phyloP scores from a whole-genome alignment of 225 moss, liverwort and hornwort genomes.

The Marchantia paleacea region DNA sequence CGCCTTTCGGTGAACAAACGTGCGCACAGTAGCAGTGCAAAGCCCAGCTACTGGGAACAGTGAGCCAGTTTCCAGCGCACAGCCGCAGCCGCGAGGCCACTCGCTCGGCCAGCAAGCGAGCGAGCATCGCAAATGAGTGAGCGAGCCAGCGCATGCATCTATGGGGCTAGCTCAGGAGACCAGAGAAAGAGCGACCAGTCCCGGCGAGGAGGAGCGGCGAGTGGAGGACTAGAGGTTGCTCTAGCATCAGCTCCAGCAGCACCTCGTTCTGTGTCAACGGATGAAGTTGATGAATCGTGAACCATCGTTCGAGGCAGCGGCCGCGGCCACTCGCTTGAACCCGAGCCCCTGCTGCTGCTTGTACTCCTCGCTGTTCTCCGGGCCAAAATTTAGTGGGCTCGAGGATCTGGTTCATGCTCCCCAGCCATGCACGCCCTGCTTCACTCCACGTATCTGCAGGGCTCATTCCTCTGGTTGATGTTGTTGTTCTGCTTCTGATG shows the following conservation, averaged over 20 bases:
- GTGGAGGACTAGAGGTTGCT: too few species aligned
- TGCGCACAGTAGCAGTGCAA: neutral
- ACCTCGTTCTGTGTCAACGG: too few species aligned
- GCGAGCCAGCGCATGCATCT: neutral
- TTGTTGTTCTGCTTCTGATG: neutral
- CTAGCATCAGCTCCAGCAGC: too few species aligned
- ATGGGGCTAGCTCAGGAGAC: neutral
- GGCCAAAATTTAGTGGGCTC: constrained; percentile 10
- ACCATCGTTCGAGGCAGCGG: neutral
- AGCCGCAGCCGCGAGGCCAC: neutral
- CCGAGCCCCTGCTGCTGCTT: neutral
- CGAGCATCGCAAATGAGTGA: too few species aligned
- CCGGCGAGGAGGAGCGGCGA: too few species aligned
- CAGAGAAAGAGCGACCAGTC: too few species aligned
- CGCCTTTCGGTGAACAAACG: neutral
- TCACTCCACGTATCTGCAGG: neutral
- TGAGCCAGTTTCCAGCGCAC: neutral
- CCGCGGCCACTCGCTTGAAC: neutral
- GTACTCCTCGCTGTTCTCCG: too few species aligned
- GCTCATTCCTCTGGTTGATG: neutral
- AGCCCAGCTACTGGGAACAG: constrained; percentile 5
- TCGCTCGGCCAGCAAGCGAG: neutral
- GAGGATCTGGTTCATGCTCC: neutral
- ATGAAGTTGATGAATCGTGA: neutral
- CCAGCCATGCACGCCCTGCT: neutral